A percentile compares a stretch with the other conserved stretches of the same genome.
Conservation (phyloP, 2,329 filamentous ascomycete genomes). For the Alternaria solani region DNA sequence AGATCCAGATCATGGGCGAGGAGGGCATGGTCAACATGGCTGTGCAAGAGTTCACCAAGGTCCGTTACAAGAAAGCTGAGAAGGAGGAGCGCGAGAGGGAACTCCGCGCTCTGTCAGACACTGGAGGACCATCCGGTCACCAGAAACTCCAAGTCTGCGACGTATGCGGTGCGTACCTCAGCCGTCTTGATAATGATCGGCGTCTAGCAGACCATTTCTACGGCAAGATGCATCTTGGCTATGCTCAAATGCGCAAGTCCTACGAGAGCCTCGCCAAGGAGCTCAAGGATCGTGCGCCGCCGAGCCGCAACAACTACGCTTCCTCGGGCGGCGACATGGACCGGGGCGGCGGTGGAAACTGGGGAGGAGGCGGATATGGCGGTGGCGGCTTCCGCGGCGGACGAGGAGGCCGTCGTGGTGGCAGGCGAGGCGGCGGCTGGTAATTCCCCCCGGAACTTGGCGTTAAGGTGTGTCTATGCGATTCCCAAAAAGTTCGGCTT, state of each 20-base stretch:
- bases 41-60: slow-evolving; percentile 86
- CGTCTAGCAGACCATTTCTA: slow-evolving; percentile 97
- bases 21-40: slow-evolving; percentile 81
- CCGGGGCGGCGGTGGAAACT: slow-evolving; percentile 37
- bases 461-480: slow-evolving; percentile 50
- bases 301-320: slow-evolving; percentile 52
- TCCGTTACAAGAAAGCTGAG: slow-evolving; percentile 78
- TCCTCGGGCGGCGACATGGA: slow-evolving; percentile 34
- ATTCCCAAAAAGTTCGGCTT: slow-evolving; percentile 44
- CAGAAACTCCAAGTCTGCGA: slow-evolving; percentile 99
- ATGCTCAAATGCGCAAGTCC: slow-evolving; percentile 97
- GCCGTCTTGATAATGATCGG: slow-evolving; percentile 90
- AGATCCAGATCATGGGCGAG: slow-evolving; percentile 86
- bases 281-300: slow-evolving; percentile 74
- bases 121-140: slow-evolving; percentile 89
- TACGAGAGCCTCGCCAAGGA: slow-evolving; percentile 88
- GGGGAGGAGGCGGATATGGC: slow-evolving; percentile 34
- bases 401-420: slow-evolving; percentile 30
- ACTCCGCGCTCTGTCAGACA: slow-evolving; percentile 89
- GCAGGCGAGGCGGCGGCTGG: slow-evolving; percentile 43
- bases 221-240: slow-evolving; percentile 98
- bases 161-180: slow-evolving; percentile 95
- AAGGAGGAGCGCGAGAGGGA: slow-evolving; percentile 88
- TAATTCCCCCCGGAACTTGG: slow-evolving; percentile 35
- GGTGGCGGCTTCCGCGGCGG: slow-evolving; percentile 39